phyloP scores from a whole-genome alignment of 176 grass and related monocot species.

The Carex cristatella region DNA sequence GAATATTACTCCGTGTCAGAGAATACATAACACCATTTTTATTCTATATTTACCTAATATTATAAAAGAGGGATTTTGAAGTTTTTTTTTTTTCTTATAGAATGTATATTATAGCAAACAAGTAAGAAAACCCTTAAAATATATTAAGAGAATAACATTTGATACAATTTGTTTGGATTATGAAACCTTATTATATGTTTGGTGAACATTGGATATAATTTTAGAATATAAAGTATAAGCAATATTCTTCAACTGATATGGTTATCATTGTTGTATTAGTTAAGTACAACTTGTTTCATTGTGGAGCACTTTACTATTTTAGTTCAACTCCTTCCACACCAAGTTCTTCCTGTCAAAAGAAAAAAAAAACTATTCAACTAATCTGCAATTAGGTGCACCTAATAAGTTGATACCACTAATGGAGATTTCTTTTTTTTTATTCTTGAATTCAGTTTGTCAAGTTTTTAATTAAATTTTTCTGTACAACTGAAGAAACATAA shows the following conservation, averaged over 20 bases:
- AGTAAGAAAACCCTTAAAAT: background rate
- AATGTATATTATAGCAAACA: background rate
- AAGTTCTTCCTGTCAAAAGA: background rate
- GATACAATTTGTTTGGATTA: background rate
- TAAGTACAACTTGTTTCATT: background rate
- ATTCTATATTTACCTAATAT: background rate
- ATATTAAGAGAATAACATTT: background rate
- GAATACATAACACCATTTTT: background rate
- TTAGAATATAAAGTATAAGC: background rate
- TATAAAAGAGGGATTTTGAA: background rate
- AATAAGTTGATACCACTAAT: conserved; percentile 1
- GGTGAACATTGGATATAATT: background rate
- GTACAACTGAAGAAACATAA: background rate
- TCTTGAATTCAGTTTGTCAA: background rate
- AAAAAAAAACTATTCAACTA: background rate
- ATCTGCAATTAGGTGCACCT: background rate
- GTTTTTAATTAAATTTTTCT: background rate
- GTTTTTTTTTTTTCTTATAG: background rate
- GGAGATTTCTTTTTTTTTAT: background rate
- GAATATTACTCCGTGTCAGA: conserved; percentile 7
- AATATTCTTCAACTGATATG: background rate
- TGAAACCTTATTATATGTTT: background rate
- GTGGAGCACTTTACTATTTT: background rate
- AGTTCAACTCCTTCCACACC: too few relatives aligned
- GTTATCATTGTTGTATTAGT: background rate